Conservation (phyloP, 2,329 filamentous ascomycete genomes). For the Penicillium aurantiogriseum region DNA sequence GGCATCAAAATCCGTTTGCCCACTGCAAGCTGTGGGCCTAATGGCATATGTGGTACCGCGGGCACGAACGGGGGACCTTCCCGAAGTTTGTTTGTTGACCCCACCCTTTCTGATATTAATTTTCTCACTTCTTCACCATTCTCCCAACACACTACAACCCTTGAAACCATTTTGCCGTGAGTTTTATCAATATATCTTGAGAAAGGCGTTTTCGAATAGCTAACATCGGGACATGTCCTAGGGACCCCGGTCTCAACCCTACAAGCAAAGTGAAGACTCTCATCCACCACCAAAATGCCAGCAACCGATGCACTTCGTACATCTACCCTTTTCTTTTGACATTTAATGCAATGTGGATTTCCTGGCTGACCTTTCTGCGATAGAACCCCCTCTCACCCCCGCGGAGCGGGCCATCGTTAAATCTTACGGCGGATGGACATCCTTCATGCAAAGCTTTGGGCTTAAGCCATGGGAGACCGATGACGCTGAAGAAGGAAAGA, state of each 20-base stretch:
- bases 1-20: not conserved
- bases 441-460: not conserved
- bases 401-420: not conserved
- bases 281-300: not conserved
- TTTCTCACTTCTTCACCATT: not conserved
- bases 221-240: not conserved
- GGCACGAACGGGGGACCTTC: not conserved
- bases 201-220: not conserved
- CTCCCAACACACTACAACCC: not conserved
- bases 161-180: not conserved
- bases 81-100: not conserved
- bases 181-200: not conserved
- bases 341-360: not conserved
- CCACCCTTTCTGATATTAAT: not conserved
- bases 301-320: not conserved
- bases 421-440: not conserved
- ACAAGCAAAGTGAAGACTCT: not conserved
- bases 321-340: accelerated
- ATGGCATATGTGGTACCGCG: not conserved
- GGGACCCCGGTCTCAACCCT: not conserved
- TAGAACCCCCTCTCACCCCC: not conserved
- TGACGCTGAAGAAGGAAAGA: not conserved
- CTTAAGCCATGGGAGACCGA: not conserved
- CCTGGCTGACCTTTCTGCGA: not conserved
- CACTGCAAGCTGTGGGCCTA: accelerated